These are phyloP conservation scores for Auricularia heimuer DNA, from an alignment of 768 basidiomycete genomes.

Conservation along the genomic window DNA sequence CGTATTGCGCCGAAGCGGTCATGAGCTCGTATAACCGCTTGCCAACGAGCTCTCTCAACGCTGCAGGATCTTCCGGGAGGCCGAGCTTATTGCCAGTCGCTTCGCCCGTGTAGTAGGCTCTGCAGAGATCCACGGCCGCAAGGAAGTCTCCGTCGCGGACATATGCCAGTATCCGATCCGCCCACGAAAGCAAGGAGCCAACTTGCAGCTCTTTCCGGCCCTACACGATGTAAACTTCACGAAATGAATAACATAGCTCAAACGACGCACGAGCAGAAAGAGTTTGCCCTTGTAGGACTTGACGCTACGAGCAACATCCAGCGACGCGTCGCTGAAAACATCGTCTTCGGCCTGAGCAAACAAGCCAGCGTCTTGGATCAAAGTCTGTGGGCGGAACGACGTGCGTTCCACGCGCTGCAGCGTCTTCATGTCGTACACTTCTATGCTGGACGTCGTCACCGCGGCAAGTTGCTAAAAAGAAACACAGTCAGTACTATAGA, in stretches of 20 bases:
- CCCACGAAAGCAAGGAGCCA: slow-evolving; percentile 88
- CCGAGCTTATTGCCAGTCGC: slow-evolving; percentile 82
- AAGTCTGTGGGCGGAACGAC: slow-evolving; percentile 42
- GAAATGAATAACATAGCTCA: not conserved
- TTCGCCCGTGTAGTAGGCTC: slow-evolving; percentile 68
- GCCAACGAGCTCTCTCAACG: slow-evolving; percentile 56
- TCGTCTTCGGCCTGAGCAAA: slow-evolving; percentile 6
- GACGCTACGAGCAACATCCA: slow-evolving; percentile 59
- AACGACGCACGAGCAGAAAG: slow-evolving; percentile 69
- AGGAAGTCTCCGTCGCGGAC: slow-evolving; percentile 85
- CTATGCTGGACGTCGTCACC: slow-evolving; percentile 46
- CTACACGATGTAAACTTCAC: slow-evolving; percentile 27
- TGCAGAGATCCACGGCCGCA: slow-evolving; percentile 76
- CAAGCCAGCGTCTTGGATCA: slow-evolving; percentile 17
- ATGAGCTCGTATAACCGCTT: slow-evolving; percentile 74
- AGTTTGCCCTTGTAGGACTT: slow-evolving; percentile 83
- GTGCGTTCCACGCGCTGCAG: slow-evolving; percentile 53
- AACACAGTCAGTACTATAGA: not conserved
- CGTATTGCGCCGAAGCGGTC: slow-evolving; percentile 76
- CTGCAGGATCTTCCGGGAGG: slow-evolving; percentile 58
- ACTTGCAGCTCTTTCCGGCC: slow-evolving; percentile 58
- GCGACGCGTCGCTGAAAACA: slow-evolving; percentile 39
- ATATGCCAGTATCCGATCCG: slow-evolving; percentile 76
- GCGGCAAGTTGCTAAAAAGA: slow-evolving; percentile 54
- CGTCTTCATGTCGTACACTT: slow-evolving; percentile 58